These are phyloP conservation scores for Lachancea thermotolerans DNA, from an alignment of 805 yeast genomes.

Conservation along the genomic window DNA sequence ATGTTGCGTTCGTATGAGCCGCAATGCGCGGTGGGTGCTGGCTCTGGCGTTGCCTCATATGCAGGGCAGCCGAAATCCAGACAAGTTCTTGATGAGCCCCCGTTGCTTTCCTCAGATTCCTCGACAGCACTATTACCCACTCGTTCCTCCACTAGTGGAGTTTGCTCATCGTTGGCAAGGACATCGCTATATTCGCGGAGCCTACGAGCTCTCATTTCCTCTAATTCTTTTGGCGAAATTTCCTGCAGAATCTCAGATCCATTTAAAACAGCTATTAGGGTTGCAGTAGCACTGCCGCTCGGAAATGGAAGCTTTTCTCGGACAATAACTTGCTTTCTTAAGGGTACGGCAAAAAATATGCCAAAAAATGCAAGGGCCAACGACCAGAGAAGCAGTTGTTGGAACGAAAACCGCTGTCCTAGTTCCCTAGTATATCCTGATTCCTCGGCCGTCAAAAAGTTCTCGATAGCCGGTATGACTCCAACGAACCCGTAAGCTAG, in stretches of 20 bases:
- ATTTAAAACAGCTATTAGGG: conserved; percentile 81
- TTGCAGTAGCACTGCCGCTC: conserved; percentile 93
- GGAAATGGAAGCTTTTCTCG: conserved; percentile 87
- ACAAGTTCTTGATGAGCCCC: background rate
- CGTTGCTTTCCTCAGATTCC: background rate
- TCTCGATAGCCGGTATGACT: conserved; percentile 91
- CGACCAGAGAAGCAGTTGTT: conserved; percentile 73
- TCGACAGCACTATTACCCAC: background rate
- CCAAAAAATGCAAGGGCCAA: conserved; percentile 88
- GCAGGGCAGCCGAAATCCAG: background rate
- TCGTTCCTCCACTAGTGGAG: background rate
- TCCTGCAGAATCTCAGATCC: conserved; percentile 47
- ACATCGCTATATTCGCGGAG: conserved; percentile 26
- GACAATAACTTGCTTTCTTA: conserved; percentile 80
- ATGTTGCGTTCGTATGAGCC: conserved; percentile 48
- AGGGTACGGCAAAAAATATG: conserved; percentile 87
- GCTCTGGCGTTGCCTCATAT: background rate
- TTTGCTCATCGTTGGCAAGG: conserved; percentile 8
- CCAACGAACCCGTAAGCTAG: conserved; percentile 93
- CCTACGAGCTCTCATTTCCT: conserved; percentile 31
- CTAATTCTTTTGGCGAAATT: conserved; percentile 24
- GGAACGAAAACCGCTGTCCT: conserved; percentile 34
- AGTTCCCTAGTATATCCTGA: conserved; percentile 43
- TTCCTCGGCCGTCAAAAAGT: conserved; percentile 72
- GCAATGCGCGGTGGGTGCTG: background rate